Conservation (phyloP, 768 basidiomycete genomes). For the Amanita muscaria region DNA sequence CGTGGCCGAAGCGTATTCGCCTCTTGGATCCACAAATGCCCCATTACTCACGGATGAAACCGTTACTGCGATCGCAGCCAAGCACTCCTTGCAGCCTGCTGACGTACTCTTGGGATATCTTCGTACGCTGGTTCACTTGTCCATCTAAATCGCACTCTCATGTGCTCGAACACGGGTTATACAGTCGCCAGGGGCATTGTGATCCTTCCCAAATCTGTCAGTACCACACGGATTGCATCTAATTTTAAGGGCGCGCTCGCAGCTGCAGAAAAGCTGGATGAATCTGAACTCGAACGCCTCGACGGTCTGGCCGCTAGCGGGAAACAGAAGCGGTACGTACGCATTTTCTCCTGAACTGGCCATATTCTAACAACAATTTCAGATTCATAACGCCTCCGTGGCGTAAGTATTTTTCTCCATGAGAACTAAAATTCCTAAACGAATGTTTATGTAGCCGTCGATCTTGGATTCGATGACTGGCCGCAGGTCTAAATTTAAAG, state of each 20-base stretch:
- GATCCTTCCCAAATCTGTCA: conserved; percentile 74
- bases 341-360: background rate
- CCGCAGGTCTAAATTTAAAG: conserved; percentile 15
- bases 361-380: background rate
- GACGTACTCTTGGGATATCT: conserved; percentile 58
- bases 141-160: conserved; percentile 2
- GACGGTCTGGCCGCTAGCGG: conserved; percentile 51
- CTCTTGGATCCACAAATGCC: conserved; percentile 62
- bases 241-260: conserved; percentile 46
- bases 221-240: conserved; percentile 51
- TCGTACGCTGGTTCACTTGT: conserved; percentile 27
- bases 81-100: conserved; percentile 42
- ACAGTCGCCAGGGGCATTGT: conserved; percentile 57
- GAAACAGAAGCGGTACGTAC: conserved; percentile 51
- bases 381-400: conserved; percentile 59
- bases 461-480: conserved; percentile 70
- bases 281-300: conserved; percentile 44
- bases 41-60: conserved; percentile 58
- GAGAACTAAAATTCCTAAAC: background rate
- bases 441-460: conserved; percentile 35
- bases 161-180: conserved; percentile 3
- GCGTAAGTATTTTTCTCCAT: conserved; percentile 37
- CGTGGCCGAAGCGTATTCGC: conserved; percentile 71
- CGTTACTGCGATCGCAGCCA: conserved; percentile 49
- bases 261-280: conserved; percentile 36